Evolutionary conservation across 2,329 filamentous ascomycete genomes (phyloP).

Genomic region (Pyrenophora seminiperda): DNA sequence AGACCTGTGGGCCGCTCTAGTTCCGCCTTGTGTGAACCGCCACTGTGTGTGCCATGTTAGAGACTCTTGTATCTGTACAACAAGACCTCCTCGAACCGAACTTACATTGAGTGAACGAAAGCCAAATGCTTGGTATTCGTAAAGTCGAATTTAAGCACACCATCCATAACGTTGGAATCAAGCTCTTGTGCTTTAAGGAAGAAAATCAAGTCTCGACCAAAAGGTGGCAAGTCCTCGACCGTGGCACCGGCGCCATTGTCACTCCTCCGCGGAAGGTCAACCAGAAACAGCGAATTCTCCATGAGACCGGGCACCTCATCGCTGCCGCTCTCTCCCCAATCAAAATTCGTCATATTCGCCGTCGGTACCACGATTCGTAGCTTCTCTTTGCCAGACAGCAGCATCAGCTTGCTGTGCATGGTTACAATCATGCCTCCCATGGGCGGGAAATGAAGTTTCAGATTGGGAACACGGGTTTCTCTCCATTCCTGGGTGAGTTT

Average conservation of each 20-base stretch:
- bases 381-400: conserved; percentile 77
- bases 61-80: neutral
- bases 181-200: conserved; percentile 73
- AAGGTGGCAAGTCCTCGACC: conserved; percentile 55
- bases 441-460: conserved; percentile 77
- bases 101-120: conserved; percentile 86
- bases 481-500: conserved; percentile 35
- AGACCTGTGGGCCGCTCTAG: conserved; percentile 66
- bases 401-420: conserved; percentile 95
- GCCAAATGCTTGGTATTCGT: conserved; percentile 70
- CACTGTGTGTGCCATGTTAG: conserved; percentile 31
- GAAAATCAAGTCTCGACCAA: conserved; percentile 71
- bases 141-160: conserved; percentile 82
- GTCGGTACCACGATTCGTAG: conserved; percentile 83
- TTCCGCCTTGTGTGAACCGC: conserved; percentile 40
- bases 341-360: conserved; percentile 82
- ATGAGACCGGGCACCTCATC: conserved; percentile 43
- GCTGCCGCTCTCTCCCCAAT: conserved; percentile 82
- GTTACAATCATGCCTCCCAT: conserved; percentile 73
- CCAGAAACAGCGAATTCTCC: conserved; percentile 74
- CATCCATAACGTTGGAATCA: conserved; percentile 66
- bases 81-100: conserved; percentile 10
- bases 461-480: conserved; percentile 51
- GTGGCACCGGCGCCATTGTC: conserved; percentile 30
- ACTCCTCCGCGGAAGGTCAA: conserved; percentile 75